Evolutionary conservation across 257 asterid species (phyloP).

Genomic region (Verbascum thapsus): DNA sequence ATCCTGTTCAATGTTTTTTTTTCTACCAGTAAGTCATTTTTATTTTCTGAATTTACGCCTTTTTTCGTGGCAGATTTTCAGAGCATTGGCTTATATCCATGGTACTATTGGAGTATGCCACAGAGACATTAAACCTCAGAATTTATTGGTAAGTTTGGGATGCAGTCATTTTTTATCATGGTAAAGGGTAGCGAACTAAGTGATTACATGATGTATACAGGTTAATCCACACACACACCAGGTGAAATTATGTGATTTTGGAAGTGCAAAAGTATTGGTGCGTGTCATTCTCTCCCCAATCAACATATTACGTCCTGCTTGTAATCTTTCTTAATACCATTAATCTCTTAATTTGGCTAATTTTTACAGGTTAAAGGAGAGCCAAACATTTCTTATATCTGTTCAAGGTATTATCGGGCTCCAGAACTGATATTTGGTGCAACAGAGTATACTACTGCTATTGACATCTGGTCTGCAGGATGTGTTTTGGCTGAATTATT

Average conservation of each 20-base stretch:
- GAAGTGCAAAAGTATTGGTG: constrained; percentile 90
- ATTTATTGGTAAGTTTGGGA: constrained; percentile 58
- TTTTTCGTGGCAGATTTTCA: constrained; percentile 52
- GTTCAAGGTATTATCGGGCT: constrained; percentile 64
- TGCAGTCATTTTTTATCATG: background rate
- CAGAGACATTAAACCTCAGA: constrained; percentile 88
- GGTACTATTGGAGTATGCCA: constrained; percentile 87
- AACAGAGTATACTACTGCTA: constrained; percentile 58
- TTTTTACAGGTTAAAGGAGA: constrained; percentile 58
- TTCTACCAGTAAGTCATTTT: background rate
- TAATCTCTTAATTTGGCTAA: constrained; percentile 14
- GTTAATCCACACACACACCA: constrained; percentile 92
- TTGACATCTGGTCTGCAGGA: constrained; percentile 69
- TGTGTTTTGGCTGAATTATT: constrained; percentile 60
- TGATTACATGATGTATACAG: constrained; percentile 37
- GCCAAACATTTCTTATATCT: constrained; percentile 63
- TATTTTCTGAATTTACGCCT: background rate
- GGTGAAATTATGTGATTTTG: constrained; percentile 91
- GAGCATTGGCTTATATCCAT: constrained; percentile 76
- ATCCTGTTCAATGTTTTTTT: background rate
- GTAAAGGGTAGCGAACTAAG: constrained; percentile 7
- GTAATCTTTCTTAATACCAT: background rate
- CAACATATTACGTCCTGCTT: constrained; percentile 1
- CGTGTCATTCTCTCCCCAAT: constrained; percentile 24
- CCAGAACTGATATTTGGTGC: constrained; percentile 67